Conservation (phyloP, 306 rosid species). For the Malus domestica region ASM211411v1 NC_041801.1:36345001-36345500, state of each 20-base stretch:
- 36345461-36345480: neutral
- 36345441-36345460: neutral
- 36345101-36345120: neutral
- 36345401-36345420: neutral
- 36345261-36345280: neutral
- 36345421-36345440: neutral
- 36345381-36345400: neutral
- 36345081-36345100: neutral
- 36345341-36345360: neutral
- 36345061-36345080: neutral
- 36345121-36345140: neutral
- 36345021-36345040: neutral
- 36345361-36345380: neutral
- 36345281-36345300: neutral
- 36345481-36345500: neutral
- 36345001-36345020: neutral
- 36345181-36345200: neutral
- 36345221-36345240: neutral
- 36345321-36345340: neutral
- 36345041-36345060: neutral
- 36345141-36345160: neutral
- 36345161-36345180: neutral
- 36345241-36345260: neutral
- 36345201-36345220: neutral
- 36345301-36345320: neutral